Evolutionary conservation across 2,329 filamentous ascomycete genomes (phyloP).

Genomic region (Ascochyta lentis): DNA sequence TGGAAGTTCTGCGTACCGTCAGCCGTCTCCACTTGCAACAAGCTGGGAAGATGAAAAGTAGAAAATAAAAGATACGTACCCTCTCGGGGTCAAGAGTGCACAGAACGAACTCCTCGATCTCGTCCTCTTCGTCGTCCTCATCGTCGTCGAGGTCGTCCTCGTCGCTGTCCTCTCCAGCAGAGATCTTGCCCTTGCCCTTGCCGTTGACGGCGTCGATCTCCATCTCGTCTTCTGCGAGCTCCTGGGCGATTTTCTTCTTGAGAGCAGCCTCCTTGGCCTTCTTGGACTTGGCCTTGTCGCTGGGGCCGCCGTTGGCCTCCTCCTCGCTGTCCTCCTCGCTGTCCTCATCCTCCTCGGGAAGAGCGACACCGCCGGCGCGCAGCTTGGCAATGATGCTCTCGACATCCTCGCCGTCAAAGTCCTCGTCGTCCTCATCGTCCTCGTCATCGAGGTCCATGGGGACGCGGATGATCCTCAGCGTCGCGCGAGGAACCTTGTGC

Average conservation of each 20-base stretch:
- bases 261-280: slow-evolving; percentile 81
- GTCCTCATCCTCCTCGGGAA: slow-evolving; percentile 47
- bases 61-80: slow-evolving; percentile 61
- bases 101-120: slow-evolving; percentile 88
- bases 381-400: slow-evolving; percentile 48
- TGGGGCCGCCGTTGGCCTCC: slow-evolving; percentile 86
- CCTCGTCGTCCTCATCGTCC: slow-evolving; percentile 59
- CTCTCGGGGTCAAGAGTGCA: slow-evolving; percentile 94
- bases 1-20: slow-evolving; percentile 78
- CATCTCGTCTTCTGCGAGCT: slow-evolving; percentile 73
- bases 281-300: slow-evolving; percentile 88
- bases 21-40: slow-evolving; percentile 25
- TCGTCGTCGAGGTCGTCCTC: slow-evolving; percentile 52
- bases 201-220: slow-evolving; percentile 67
- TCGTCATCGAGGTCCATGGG: slow-evolving; percentile 65
- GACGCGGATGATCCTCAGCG: slow-evolving; percentile 87
- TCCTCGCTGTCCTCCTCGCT: slow-evolving; percentile 67
- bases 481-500: slow-evolving; percentile 71
- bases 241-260: slow-evolving; percentile 77
- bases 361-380: slow-evolving; percentile 42
- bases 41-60: slow-evolving; percentile 35
- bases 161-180: slow-evolving; percentile 73
- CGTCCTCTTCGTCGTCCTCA: slow-evolving; percentile 52
- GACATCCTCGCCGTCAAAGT: slow-evolving; percentile 53
- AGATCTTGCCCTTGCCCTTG: slow-evolving; percentile 62